phyloP scores from a whole-genome alignment of 768 basidiomycete species.

The Austroboletus festivus region DNA sequence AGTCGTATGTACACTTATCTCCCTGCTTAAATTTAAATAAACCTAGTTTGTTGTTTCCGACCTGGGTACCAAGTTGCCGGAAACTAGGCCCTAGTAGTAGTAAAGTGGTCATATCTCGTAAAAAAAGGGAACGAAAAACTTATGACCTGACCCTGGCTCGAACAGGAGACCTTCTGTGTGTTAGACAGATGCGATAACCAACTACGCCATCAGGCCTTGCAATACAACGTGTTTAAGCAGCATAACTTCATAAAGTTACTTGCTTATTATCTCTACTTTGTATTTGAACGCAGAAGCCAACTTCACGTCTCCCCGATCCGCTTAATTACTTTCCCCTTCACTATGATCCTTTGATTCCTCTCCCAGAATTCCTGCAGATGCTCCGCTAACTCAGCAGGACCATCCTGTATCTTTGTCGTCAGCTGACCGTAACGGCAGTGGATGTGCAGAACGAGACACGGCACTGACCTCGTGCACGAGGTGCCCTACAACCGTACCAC shows the following conservation, averaged over 20 bases:
- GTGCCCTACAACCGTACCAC: constrained; percentile 67
- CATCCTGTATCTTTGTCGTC: constrained; percentile 55
- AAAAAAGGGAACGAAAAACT: constrained; percentile 1
- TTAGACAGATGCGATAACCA: constrained; percentile 83
- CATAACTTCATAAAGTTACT: no score
- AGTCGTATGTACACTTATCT: constrained; percentile 22
- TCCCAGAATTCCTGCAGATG: constrained; percentile 88
- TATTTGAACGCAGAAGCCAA: background rate
- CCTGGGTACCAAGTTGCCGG: no score
- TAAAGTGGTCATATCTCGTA: no score
- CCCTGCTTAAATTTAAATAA: constrained; percentile 10
- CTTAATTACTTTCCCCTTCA: constrained; percentile 48
- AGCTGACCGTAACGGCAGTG: no score
- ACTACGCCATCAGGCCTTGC: constrained; percentile 36
- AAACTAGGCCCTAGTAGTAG: no score
- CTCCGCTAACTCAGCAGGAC: constrained; percentile 76
- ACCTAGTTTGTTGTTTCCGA: background rate
- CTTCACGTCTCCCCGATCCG: constrained; percentile 50
- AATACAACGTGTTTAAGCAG: no score
- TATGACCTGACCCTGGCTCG: constrained; percentile 52
- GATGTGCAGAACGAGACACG: background rate
- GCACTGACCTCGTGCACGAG: constrained; percentile 82
- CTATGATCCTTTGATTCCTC: constrained; percentile 72
- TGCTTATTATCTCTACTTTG: no score
- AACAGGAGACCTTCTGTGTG: constrained; percentile 74